phyloP scores from a whole-genome alignment of 371 early-diverging fungal genomes.

The Syncephalastrum monosporum region DNA sequence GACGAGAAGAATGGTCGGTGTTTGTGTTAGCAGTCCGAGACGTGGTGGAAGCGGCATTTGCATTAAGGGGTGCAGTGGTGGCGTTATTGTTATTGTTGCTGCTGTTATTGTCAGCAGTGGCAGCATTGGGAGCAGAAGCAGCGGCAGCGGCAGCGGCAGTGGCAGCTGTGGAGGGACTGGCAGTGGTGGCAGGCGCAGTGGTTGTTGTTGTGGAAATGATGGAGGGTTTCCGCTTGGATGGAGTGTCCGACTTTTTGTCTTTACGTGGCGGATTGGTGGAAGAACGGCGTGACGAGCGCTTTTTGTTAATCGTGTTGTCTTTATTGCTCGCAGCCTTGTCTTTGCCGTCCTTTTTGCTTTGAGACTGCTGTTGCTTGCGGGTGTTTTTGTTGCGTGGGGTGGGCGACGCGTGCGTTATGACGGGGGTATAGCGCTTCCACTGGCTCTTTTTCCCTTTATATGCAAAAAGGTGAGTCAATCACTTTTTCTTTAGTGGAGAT shows the following conservation, averaged over 20 bases:
- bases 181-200: not conserved
- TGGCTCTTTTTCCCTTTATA: conserved; percentile 50
- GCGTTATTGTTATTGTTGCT: conserved; percentile 3
- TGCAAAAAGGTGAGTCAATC: conserved; percentile 29
- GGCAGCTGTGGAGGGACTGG: not conserved
- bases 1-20: conserved; percentile 6
- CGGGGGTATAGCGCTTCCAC: conserved; percentile 63
- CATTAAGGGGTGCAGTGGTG: conserved; percentile 4
- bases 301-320: not conserved
- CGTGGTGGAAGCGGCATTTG: conserved; percentile 9
- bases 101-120: not conserved
- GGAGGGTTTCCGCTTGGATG: too few relatives aligned
- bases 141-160: not conserved
- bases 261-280: not conserved
- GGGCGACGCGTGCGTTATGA: conserved; percentile 59
- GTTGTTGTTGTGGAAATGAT: not conserved
- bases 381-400: conserved; percentile 28
- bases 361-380: not conserved
- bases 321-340: not conserved
- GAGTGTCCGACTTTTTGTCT: not conserved
- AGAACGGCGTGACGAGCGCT: not conserved
- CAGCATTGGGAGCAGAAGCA: conserved; percentile 7
- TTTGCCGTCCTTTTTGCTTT: not conserved
- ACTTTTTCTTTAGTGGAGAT: conserved; percentile 15
- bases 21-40: not conserved